Percentiles rank a stretch among this genome's conserved stretches.
phyloP scores from a whole-genome alignment of 768 basidiomycete genomes.

The Trametes punicea region DNA sequence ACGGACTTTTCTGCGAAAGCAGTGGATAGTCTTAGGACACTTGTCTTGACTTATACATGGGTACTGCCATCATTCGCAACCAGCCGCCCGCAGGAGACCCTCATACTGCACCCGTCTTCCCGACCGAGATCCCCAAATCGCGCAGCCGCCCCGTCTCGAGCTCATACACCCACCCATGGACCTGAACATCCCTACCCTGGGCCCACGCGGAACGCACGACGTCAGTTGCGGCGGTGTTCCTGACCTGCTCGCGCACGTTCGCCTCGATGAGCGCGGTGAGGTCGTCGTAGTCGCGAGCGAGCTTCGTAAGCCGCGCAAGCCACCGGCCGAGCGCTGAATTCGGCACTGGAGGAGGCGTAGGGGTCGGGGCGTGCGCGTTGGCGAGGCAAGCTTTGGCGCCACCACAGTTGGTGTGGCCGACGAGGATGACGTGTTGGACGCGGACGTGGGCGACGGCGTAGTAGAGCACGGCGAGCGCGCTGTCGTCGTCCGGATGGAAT shows the following conservation, averaged over 20 bases:
- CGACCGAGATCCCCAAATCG: constrained; percentile 48
- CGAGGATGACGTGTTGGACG: constrained; percentile 79
- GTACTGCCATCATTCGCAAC: too few species aligned
- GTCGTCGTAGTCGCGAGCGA: constrained; percentile 31
- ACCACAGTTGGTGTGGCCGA: constrained; percentile 82
- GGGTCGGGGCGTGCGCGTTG: constrained; percentile 35
- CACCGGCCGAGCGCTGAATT: constrained; percentile 55
- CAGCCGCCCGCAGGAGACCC: too few species aligned
- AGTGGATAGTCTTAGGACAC: too few species aligned
- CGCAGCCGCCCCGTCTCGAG: constrained; percentile 53
- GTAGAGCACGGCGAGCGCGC: constrained; percentile 63
- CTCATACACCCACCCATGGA: constrained; percentile 64
- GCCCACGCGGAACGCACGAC: constrained; percentile 29
- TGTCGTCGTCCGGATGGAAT: constrained; percentile 69
- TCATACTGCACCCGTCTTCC: constrained; percentile 6
- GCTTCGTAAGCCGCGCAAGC: constrained; percentile 63
- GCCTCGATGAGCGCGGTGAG: constrained; percentile 44
- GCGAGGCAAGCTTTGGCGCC: constrained; percentile 59
- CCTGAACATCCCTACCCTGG: constrained; percentile 24
- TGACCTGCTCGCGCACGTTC: constrained; percentile 42
- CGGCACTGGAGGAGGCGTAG: constrained; percentile 29
- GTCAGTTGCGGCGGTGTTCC: constrained; percentile 23
- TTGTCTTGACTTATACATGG: too few species aligned
- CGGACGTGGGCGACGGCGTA: constrained; percentile 71
- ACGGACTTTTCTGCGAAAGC: too few species aligned